Conservation (phyloP, 495 filamentous ascomycete species). For the Barbatosphaeria neglecta region DNA sequence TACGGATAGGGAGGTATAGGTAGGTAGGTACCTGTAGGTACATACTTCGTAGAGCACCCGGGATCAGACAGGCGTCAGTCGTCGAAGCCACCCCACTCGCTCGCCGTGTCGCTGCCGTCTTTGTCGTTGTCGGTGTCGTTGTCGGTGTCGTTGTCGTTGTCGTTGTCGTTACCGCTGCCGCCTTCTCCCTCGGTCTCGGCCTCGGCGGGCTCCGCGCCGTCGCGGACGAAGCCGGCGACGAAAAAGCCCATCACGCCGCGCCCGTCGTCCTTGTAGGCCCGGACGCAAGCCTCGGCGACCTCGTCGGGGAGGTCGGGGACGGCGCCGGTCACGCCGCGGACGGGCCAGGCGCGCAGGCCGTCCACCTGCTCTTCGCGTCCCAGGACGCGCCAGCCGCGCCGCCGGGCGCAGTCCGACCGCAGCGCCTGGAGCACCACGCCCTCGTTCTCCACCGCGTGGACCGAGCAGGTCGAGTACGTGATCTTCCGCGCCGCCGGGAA, state of each 20-base stretch:
- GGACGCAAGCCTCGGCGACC: slow-evolving; percentile 60
- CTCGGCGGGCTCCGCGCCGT: slow-evolving; percentile 2
- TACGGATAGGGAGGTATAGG: no score
- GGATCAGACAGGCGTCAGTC: not conserved
- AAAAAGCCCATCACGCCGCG: slow-evolving; percentile 51
- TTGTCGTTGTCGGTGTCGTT: not conserved
- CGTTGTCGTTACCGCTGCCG: not conserved
- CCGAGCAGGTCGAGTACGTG: slow-evolving; percentile 86
- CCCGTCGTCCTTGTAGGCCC: slow-evolving; percentile 68
- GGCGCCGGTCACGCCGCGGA: slow-evolving; percentile 48
- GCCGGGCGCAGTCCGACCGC: slow-evolving; percentile 47
- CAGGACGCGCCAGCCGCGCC: slow-evolving; percentile 66
- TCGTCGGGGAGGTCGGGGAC: slow-evolving; percentile 17
- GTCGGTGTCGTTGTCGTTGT: not conserved
- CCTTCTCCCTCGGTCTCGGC: slow-evolving; percentile 3
- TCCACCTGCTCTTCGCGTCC: slow-evolving; percentile 55
- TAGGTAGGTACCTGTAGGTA: no score
- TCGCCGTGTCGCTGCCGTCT: not conserved
- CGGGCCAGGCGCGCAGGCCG: slow-evolving; percentile 59
- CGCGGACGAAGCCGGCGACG: slow-evolving; percentile 32
- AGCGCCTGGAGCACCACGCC: slow-evolving; percentile 63
- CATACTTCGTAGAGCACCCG: no score
- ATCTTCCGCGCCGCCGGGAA: slow-evolving; percentile 71
- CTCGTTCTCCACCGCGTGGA: slow-evolving; percentile 81
- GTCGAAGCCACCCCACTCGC: not conserved